Conservation (phyloP, 2,329 filamentous ascomycete species). For the Ustulina deusta region DNA sequence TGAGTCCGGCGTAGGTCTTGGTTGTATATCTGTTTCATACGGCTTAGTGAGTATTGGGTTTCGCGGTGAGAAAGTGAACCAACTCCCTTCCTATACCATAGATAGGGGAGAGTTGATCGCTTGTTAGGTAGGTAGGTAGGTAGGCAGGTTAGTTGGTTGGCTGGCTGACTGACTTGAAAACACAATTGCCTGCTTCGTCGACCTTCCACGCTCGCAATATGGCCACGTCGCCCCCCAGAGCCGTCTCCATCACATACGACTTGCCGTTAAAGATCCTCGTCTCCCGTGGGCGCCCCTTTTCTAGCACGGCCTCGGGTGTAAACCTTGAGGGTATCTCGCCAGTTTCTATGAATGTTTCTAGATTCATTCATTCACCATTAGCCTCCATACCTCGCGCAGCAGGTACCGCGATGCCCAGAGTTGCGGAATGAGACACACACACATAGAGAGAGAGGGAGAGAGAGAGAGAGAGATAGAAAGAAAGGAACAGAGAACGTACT, state of each 20-base stretch:
- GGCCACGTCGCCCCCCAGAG: conserved; percentile 80
- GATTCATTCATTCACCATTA: background rate
- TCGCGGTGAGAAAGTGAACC: background rate
- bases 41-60: background rate
- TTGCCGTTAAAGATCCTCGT: conserved; percentile 79
- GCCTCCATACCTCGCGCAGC: background rate
- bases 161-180: conserved; percentile 70
- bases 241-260: conserved; percentile 81
- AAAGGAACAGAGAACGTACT: conserved; percentile 57
- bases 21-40: conserved; percentile 69
- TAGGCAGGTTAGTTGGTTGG: too few species aligned
- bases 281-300: conserved; percentile 75
- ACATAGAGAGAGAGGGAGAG: background rate
- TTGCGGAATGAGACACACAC: too few species aligned
- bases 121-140: background rate
- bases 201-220: conserved; percentile 82
- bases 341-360: conserved; percentile 73
- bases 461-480: background rate
- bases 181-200: conserved; percentile 81
- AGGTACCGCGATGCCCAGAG: background rate
- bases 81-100: background rate
- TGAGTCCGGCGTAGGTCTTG: conserved; percentile 78
- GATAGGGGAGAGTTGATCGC: background rate
- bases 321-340: conserved; percentile 76
- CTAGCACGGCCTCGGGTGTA: conserved; percentile 69